A percentile compares a stretch with the other conserved stretches of the same genome.
phyloP scores from a whole-genome alignment of 2,329 filamentous ascomycete genomes.

The Pestalotiopsis sp. region DNA sequence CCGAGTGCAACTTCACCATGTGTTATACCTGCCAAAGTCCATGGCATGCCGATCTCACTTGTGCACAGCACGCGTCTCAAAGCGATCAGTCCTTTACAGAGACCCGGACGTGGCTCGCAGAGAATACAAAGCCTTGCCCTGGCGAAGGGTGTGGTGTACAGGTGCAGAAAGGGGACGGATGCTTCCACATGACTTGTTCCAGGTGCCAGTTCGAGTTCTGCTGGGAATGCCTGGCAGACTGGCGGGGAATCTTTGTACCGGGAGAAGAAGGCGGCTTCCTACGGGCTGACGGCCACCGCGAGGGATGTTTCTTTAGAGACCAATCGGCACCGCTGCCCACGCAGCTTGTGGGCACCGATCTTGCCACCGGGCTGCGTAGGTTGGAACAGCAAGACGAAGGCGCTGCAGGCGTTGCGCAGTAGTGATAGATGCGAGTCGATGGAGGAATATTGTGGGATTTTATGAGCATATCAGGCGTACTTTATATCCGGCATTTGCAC shows the following conservation, averaged over 20 bases:
- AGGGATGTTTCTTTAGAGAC: constrained; percentile 22
- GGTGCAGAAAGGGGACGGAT: constrained; percentile 24
- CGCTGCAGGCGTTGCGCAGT: not conserved
- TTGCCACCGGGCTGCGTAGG: constrained; percentile 16
- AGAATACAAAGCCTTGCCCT: constrained; percentile 27
- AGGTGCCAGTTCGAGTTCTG: constrained; percentile 23
- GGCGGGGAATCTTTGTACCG: constrained; percentile 18
- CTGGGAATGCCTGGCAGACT: constrained; percentile 32
- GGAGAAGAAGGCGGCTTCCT: constrained; percentile 13
- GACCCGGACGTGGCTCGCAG: constrained; percentile 22
- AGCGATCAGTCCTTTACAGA: constrained; percentile 9
- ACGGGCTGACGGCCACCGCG: constrained; percentile 15
- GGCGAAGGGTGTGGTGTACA: constrained; percentile 19
- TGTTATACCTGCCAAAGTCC: constrained; percentile 27
- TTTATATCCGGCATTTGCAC: not conserved
- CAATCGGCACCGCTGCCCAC: constrained; percentile 15
- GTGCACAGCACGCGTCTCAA: constrained; percentile 20
- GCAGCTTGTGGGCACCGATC: constrained; percentile 15
- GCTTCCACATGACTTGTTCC: constrained; percentile 21
- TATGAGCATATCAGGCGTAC: not conserved
- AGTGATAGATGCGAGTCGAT: not conserved
- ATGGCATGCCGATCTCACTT: constrained; percentile 28
- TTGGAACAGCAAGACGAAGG: constrained; percentile 3
- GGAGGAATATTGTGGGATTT: not conserved
- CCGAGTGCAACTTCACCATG: constrained; percentile 27